Conservation (phyloP, 495 filamentous ascomycete genomes). For the Penicillium simplicissimum region DNA sequence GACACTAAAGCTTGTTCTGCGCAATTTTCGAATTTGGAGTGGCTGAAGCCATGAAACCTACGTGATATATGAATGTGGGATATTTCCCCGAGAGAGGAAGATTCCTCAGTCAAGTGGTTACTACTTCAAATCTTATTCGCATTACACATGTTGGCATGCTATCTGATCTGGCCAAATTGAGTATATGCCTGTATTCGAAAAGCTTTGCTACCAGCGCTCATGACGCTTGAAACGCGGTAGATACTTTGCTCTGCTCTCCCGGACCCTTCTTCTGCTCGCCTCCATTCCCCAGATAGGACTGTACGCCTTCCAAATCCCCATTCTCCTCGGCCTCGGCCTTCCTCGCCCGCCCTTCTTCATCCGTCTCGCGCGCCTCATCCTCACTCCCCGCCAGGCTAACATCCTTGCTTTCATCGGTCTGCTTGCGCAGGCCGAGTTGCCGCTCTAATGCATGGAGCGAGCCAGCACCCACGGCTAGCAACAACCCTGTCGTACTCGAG, state of each 20-base stretch:
- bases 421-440: slow-evolving; percentile 64
- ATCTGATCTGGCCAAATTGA: too few relatives aligned
- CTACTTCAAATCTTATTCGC: too few relatives aligned
- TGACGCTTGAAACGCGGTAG: not conserved
- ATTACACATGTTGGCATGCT: too few relatives aligned
- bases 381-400: slow-evolving; percentile 67
- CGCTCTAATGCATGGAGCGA: slow-evolving; percentile 43
- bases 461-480: slow-evolving; percentile 12
- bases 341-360: slow-evolving; percentile 14
- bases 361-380: slow-evolving; percentile 39
- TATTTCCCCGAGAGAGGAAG: too few relatives aligned
- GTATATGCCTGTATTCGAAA: too few relatives aligned
- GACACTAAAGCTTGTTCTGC: too few relatives aligned
- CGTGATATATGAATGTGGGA: too few relatives aligned
- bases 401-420: slow-evolving; percentile 58
- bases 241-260: not conserved
- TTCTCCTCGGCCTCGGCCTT: slow-evolving; percentile 14
- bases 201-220: not conserved
- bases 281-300: slow-evolving; percentile 28
- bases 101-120: too few relatives aligned
- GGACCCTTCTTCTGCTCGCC: not conserved
- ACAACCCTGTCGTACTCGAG: not conserved
- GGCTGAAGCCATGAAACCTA: too few relatives aligned
- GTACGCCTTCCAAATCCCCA: slow-evolving; percentile 34
- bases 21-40: too few relatives aligned